Base-by-base conservation (phyloP, 192 early-diverging fungal genomes). In the Podila verticillata region DNA sequence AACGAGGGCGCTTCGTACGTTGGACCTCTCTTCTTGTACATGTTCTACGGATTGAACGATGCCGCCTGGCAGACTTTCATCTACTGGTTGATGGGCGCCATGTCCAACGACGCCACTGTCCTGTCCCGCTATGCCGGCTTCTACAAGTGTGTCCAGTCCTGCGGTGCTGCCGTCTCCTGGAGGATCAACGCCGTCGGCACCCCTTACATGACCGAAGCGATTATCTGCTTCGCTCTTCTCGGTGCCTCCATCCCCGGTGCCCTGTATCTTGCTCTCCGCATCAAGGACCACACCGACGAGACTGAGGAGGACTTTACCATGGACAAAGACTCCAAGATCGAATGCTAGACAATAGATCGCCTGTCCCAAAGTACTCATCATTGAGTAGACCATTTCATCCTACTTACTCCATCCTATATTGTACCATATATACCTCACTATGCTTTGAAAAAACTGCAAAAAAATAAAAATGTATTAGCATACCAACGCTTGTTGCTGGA, bases 101-200 rank as follows among this genome's bases (percentile, higher is more conserved):
- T 95, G 74, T 91, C 93, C 12, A 96, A 96, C 82, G 92, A 97
- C 82, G 87, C 88, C 68, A 89, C 89, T 66, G 84, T 87, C 67
- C 82, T 91, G 60, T 87, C 93, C 24, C 88, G 92, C 57, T 95
- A 92, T 68, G 88, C 89, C 59, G 95, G 95, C 5, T 95, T 93
- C 87, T 97, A 97, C 91, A 97, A 97, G 89, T 92, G 91, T 62
- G 91, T 95, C 63, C 95, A 96, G 87, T 93, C 91, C 67, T 87
- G 90, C 63, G 92, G 89, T n/a, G 88, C 82, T 59, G 93, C 91
- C 62, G 86, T 94, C 39, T 85, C 90, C 0, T 91, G 92, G 88
- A 89, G 92, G 66, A 79, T 93, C 62, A 92, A 91, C 68, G 89
- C 92, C 48, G 32, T 85, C 31, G 47, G 49, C 9, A 85, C 80